phyloP scores from a whole-genome alignment of 2,329 filamentous ascomycete species.

The Metarhizium album region DNA sequence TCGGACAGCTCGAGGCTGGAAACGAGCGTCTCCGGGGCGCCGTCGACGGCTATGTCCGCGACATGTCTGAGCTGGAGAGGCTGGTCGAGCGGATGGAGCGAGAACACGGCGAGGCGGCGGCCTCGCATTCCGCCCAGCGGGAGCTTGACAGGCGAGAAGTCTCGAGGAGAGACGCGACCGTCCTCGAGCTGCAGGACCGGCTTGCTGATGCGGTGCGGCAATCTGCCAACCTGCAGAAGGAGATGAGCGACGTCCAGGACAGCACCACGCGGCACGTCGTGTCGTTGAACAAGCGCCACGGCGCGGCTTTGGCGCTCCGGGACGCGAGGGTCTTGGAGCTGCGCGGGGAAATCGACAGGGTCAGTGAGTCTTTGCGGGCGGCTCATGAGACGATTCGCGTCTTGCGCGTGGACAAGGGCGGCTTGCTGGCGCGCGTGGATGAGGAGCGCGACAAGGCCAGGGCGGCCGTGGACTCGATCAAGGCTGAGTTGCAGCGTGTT shows the following conservation, averaged over 20 bases:
- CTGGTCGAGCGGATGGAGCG: constrained; percentile 39
- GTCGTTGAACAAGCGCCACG: constrained; percentile 30
- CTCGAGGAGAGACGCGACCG: constrained; percentile 24
- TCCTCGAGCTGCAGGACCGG: constrained; percentile 32
- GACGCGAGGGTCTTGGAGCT: constrained; percentile 41
- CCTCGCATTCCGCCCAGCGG: constrained; percentile 22
- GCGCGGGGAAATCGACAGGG: constrained; percentile 34
- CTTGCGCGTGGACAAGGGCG: constrained; percentile 36
- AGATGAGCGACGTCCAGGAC: constrained; percentile 28
- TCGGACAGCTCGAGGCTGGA: constrained; percentile 37
- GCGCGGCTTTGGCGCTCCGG: constrained; percentile 35
- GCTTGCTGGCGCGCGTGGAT: constrained; percentile 21
- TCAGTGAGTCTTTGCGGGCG: constrained; percentile 32
- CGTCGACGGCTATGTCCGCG: constrained; percentile 40
- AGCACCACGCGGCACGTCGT: constrained; percentile 21
- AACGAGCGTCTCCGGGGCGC: constrained; percentile 41
- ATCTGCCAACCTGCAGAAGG: constrained; percentile 25
- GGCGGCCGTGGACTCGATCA: constrained; percentile 37
- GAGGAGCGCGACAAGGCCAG: constrained; percentile 30
- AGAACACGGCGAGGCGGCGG: constrained; percentile 19
- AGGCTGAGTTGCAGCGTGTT: constrained; percentile 38
- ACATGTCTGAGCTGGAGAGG: constrained; percentile 41
- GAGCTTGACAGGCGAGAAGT: constrained; percentile 24
- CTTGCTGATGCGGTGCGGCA: constrained; percentile 30
- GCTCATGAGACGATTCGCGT: constrained; percentile 36